Evolutionary conservation across 768 basidiomycete genomes (phyloP).

Genomic region (Rhizopogon vulgaris): DNA sequence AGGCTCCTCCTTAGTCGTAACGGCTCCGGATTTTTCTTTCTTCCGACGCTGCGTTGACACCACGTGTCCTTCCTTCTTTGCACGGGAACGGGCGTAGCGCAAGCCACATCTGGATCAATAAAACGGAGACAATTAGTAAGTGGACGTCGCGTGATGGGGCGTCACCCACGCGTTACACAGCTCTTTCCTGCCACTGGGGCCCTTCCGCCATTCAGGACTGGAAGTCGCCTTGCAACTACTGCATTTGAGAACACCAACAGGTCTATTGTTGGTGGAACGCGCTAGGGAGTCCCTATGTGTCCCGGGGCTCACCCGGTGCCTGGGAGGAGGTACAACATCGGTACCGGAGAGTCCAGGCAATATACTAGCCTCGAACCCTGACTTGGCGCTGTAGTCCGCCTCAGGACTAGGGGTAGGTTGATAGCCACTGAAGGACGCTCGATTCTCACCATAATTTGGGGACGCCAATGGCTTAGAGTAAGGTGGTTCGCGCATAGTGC

Average conservation of each 20-base stretch:
- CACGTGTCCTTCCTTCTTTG: constrained; percentile 76
- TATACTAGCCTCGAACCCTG: constrained; percentile 22
- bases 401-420: constrained; percentile 32
- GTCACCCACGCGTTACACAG: constrained; percentile 83
- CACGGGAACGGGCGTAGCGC: constrained; percentile 80
- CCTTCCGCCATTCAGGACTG: constrained; percentile 91
- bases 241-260: constrained; percentile 66
- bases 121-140: constrained; percentile 14
- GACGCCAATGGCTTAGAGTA: constrained; percentile 37
- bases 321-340: constrained; percentile 52
- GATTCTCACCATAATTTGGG: constrained; percentile 20
- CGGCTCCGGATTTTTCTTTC: constrained; percentile 42
- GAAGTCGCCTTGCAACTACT: constrained; percentile 75
- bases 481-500: constrained; percentile 23
- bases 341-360: constrained; percentile 13
- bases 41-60: constrained; percentile 51
- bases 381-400: constrained; percentile 31
- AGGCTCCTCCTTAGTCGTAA: constrained; percentile 21
- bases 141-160: constrained; percentile 9
- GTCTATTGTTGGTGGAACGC: constrained; percentile 50
- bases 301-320: constrained; percentile 49
- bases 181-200: constrained; percentile 86
- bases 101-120: constrained; percentile 61
- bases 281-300: constrained; percentile 41
- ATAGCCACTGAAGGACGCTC: constrained; percentile 30